Evolutionary conservation across 2,329 filamentous ascomycete genomes (phyloP).

Genomic region (Clonostachys chloroleuca): DNA sequence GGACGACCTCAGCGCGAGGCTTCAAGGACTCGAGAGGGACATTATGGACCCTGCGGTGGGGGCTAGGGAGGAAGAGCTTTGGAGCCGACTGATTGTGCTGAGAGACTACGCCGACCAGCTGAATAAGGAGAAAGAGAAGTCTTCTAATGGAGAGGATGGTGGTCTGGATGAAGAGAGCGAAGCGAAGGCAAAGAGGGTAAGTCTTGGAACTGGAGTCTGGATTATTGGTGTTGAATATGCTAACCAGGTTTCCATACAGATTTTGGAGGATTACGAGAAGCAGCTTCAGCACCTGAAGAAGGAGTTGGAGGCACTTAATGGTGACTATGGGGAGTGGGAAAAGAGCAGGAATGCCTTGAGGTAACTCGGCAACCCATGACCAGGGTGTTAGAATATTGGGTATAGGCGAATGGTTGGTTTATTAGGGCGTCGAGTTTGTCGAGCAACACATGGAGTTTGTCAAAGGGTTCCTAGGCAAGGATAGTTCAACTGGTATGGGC

Average conservation of each 20-base stretch:
- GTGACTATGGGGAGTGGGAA: slow-evolving; percentile 53
- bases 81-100: slow-evolving; percentile 74
- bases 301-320: slow-evolving; percentile 60
- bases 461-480: no score
- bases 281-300: slow-evolving; percentile 73
- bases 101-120: slow-evolving; percentile 69
- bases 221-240: neutral
- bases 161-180: slow-evolving; percentile 66
- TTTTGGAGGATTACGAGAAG: slow-evolving; percentile 77
- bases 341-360: slow-evolving; percentile 29
- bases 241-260: slow-evolving; percentile 35
- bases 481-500: no score
- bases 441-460: no score
- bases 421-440: no score
- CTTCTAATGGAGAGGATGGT: slow-evolving; percentile 50
- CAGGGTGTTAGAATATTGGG: no score
- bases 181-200: slow-evolving; percentile 69
- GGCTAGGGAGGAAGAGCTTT: slow-evolving; percentile 78
- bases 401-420: no score
- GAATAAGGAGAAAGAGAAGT: slow-evolving; percentile 69
- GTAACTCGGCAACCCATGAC: neutral
- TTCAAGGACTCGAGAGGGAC: slow-evolving; percentile 63
- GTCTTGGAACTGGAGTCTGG: slow-evolving; percentile 11
- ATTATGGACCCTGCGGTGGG: slow-evolving; percentile 72
- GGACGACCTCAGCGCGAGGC: slow-evolving; percentile 70